Percentiles rank a stretch among this genome's conserved stretches.
These are phyloP conservation scores for Oryza punctata DNA, from an alignment of 176 grass and related monocot genomes.

Conservation along the genomic window DNA sequence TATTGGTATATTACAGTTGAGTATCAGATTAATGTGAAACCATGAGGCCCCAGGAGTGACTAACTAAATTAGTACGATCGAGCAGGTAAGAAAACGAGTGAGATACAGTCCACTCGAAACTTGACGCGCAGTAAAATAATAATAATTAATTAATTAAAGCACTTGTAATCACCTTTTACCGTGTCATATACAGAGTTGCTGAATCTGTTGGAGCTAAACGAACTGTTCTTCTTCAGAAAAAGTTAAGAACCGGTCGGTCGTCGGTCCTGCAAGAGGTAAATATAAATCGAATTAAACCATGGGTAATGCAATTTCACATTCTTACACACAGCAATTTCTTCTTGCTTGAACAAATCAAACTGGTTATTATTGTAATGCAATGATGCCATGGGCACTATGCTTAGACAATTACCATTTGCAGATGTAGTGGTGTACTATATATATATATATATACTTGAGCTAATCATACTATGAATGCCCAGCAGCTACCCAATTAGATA, in stretches of 20 bases:
- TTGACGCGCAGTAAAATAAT: no score
- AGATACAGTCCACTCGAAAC: not conserved
- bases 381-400: not conserved
- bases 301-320: not conserved
- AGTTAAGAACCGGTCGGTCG: not conserved
- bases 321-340: not conserved
- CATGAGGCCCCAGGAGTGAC: constrained; percentile 5
- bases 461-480: not conserved
- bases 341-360: not conserved
- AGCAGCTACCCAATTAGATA: not conserved
- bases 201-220: not conserved
- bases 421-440: not conserved
- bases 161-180: not conserved
- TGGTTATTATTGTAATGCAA: constrained; percentile 1
- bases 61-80: not conserved
- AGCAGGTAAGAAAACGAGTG: not conserved
- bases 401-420: constrained; percentile 38
- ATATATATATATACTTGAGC: not conserved
- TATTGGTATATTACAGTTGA: no score
- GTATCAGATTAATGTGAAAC: constrained; percentile 29
- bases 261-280: not conserved
- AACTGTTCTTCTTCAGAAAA: not conserved
- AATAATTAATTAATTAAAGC: not conserved
- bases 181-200: not conserved
- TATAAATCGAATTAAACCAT: not conserved